Percentiles rank a stretch among this genome's conserved stretches.
These are phyloP conservation scores for Babesia gibsoni DNA, from an alignment of 169 alveolate genomes.

Conservation along the genomic window DNA sequence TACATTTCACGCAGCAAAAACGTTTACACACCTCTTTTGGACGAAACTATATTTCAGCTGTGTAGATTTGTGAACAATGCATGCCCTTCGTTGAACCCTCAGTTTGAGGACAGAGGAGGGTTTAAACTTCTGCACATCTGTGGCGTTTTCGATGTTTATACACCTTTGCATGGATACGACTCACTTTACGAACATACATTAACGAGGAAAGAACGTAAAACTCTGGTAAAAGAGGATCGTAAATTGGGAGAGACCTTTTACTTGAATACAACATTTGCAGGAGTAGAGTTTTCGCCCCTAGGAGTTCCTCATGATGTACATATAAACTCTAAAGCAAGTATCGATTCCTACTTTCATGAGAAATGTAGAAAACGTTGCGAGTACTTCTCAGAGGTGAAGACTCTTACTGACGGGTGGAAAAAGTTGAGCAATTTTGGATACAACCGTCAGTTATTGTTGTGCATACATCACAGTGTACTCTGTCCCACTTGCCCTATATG, in stretches of 20 bases:
- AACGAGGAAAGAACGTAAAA: neutral
- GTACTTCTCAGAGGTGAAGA: neutral
- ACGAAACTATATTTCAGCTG: constrained; percentile 15
- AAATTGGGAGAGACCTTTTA: neutral
- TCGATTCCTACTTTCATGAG: neutral
- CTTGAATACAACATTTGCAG: neutral
- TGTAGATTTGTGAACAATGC: constrained; percentile 59
- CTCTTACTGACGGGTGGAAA: neutral
- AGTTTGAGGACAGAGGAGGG: constrained; percentile 6
- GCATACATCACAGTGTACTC: constrained; percentile 7
- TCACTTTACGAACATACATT: neutral
- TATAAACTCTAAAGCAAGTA: neutral
- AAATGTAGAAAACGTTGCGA: constrained; percentile 31
- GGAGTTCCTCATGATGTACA: constrained; percentile 28
- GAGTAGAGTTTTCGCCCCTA: constrained; percentile 19
- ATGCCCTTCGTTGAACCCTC: constrained; percentile 50
- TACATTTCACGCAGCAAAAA: neutral
- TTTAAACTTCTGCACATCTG: constrained; percentile 24
- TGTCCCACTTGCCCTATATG: constrained; percentile 30
- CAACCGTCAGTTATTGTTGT: constrained; percentile 13
- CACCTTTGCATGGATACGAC: constrained; percentile 27
- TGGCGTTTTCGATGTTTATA: constrained; percentile 36
- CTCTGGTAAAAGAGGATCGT: neutral
- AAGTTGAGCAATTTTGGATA: neutral
- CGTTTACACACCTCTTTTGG: neutral